Conservation (phyloP, 2,329 filamentous ascomycete genomes). For the Colletotrichum sansevieriae region DNA sequence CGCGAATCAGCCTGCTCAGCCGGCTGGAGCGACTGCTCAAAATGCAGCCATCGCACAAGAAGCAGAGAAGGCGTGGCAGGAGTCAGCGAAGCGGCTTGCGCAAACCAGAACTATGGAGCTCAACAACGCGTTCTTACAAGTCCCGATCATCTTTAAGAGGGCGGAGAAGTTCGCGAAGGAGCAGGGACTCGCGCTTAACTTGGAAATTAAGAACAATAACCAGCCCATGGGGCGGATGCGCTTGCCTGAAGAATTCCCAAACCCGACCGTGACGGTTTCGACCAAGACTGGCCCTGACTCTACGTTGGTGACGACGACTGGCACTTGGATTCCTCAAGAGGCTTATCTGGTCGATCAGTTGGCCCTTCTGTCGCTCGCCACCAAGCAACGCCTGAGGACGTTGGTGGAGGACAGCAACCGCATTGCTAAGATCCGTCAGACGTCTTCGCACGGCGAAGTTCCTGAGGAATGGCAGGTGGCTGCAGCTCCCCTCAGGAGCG, state of each 20-base stretch:
- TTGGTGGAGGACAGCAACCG: conserved; percentile 82
- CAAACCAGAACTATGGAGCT: conserved; percentile 76
- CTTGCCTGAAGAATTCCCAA: conserved; percentile 62
- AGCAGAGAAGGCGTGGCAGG: conserved; percentile 74
- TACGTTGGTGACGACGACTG: conserved; percentile 71
- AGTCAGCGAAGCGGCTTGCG: conserved; percentile 72
- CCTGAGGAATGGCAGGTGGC: conserved; percentile 82
- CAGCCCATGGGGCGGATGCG: conserved; percentile 62
- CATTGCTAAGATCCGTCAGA: conserved; percentile 78
- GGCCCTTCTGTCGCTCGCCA: conserved; percentile 83
- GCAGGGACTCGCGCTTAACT: conserved; percentile 67
- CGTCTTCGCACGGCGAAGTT: conserved; percentile 82
- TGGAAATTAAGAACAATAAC: conserved; percentile 64
- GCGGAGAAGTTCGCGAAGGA: conserved; percentile 71
- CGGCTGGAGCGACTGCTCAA: conserved; percentile 62
- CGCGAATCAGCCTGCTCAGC: conserved; percentile 72
- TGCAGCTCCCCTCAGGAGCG: conserved; percentile 66
- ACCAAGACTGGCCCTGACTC: conserved; percentile 72
- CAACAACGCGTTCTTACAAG: conserved; percentile 78
- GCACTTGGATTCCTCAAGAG: conserved; percentile 80
- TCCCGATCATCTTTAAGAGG: conserved; percentile 70
- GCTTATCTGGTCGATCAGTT: conserved; percentile 85
- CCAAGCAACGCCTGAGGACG: conserved; percentile 82
- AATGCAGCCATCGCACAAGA: conserved; percentile 75
- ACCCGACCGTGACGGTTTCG: conserved; percentile 66